Percentiles rank a stretch among this genome's conserved stretches.
Evolutionary conservation across 2,329 filamentous ascomycete species (phyloP).

Genomic region (Fusarium incarnatum): DNA sequence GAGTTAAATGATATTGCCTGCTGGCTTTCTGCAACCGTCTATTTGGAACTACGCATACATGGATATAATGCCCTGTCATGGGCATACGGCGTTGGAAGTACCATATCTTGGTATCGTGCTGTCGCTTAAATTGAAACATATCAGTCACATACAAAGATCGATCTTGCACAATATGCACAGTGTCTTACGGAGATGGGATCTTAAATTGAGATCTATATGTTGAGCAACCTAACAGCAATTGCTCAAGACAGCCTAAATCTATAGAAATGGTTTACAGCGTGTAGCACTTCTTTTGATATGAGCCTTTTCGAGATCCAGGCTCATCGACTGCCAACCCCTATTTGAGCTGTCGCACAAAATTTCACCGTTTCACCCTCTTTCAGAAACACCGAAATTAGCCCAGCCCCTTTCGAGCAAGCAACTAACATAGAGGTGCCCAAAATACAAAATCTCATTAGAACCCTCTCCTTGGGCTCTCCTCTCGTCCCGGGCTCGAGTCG

Average conservation of each 20-base stretch:
- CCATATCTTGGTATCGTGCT: not conserved
- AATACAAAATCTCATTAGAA: not conserved
- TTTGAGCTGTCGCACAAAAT: slow-evolving; percentile 22
- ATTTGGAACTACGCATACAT: not conserved
- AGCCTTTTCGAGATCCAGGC: not conserved
- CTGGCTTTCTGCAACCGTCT: not conserved
- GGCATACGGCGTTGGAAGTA: not conserved
- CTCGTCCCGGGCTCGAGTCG: not conserved
- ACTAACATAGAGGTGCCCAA: not conserved
- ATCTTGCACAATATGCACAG: not conserved
- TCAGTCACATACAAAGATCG: not conserved
- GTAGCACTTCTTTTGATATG: no score
- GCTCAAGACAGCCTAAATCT: not conserved
- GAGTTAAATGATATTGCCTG: slow-evolving; percentile 6
- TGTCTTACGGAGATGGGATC: not conserved
- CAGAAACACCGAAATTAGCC: slow-evolving; percentile 24
- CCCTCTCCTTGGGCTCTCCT: not conserved
- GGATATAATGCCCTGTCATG: not conserved
- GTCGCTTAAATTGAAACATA: not conserved
- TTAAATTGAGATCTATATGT: not conserved
- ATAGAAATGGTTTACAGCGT: not conserved
- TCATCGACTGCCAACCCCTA: not conserved
- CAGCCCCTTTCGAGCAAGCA: slow-evolving; percentile 7
- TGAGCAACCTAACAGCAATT: not conserved
- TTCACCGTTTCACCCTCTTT: slow-evolving; percentile 7